Conservation (phyloP, 2,329 filamentous ascomycete species). For the Colletotrichum agaves region DNA sequence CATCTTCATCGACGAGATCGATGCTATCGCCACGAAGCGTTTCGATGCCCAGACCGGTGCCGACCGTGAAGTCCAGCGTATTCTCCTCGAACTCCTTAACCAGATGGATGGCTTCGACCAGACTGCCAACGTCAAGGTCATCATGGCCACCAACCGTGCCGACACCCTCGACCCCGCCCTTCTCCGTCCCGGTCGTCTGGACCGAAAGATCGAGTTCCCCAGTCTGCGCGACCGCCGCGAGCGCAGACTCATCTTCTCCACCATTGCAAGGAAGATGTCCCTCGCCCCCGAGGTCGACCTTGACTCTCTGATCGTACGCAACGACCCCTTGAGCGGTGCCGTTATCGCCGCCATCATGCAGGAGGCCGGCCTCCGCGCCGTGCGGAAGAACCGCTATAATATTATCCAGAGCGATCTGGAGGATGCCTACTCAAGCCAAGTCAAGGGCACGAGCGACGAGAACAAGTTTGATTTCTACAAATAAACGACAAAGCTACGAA, state of each 20-base stretch:
- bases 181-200: conserved; percentile 91
- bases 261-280: conserved; percentile 98
- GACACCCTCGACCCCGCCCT: conserved; percentile 96
- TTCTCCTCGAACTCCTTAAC: conserved; percentile 95
- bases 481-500: conserved; percentile 53
- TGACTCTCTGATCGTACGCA: conserved; percentile 94
- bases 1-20: conserved; percentile 99
- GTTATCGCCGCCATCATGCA: conserved; percentile 99
- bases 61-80: conserved; percentile 98
- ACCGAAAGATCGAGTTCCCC: conserved; percentile 99
- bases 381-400: conserved; percentile 98
- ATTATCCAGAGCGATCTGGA: conserved; percentile 98
- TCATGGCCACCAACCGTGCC: conserved; percentile 99
- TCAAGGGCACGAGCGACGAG: conserved; percentile 78
- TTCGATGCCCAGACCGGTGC: conserved; percentile 99
- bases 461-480: conserved; percentile 94
- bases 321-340: conserved; percentile 93
- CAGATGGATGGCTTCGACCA: conserved; percentile 99
- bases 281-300: conserved; percentile 95
- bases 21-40: conserved; percentile 98
- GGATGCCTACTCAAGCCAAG: conserved; percentile 96
- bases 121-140: conserved; percentile 98
- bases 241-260: conserved; percentile 94
- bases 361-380: conserved; percentile 92
- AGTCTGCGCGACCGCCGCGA: conserved; percentile 92